These are phyloP conservation scores for Orychophragmus violaceus DNA, from an alignment of 345 rosid genomes.

Conservation along the genomic window DNA sequence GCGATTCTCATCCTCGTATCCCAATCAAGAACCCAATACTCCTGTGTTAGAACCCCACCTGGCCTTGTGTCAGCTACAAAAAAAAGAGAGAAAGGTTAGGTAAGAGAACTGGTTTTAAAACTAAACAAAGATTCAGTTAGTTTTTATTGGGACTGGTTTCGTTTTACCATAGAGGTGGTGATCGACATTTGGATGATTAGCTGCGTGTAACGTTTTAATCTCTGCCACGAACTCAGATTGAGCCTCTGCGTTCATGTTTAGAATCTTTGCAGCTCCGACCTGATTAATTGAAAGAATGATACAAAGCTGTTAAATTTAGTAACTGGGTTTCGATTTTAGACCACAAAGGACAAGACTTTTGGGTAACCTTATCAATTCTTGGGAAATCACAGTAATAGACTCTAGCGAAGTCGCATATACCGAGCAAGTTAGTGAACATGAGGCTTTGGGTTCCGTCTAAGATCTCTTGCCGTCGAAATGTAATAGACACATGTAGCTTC, in stretches of 20 bases:
- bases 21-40: too few species aligned
- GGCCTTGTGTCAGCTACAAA: neutral
- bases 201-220: constrained; percentile 47
- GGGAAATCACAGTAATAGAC: constrained; percentile 1
- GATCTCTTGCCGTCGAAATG: neutral
- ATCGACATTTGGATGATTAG: constrained; percentile 63
- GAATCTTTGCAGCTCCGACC: constrained; percentile 75
- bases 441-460: neutral
- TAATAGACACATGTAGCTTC: too few species aligned
- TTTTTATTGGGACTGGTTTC: neutral
- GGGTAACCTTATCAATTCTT: neutral
- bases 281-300: constrained; percentile 2
- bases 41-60: neutral
- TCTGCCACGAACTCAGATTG: constrained; percentile 59
- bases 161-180: constrained; percentile 47
- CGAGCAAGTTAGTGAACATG: neutral
- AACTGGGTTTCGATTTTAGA: neutral
- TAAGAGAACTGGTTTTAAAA: too few species aligned
- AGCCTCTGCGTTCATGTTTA: constrained; percentile 44
- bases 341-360: too few species aligned
- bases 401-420: neutral
- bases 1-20: too few species aligned
- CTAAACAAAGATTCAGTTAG: neutral
- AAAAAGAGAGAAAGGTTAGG: neutral
- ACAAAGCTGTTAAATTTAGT: neutral